Percentiles rank a stretch among this genome's conserved stretches.
phyloP scores from a whole-genome alignment of 2,329 filamentous ascomycete species.

The Fusarium odoratissimum region DNA sequence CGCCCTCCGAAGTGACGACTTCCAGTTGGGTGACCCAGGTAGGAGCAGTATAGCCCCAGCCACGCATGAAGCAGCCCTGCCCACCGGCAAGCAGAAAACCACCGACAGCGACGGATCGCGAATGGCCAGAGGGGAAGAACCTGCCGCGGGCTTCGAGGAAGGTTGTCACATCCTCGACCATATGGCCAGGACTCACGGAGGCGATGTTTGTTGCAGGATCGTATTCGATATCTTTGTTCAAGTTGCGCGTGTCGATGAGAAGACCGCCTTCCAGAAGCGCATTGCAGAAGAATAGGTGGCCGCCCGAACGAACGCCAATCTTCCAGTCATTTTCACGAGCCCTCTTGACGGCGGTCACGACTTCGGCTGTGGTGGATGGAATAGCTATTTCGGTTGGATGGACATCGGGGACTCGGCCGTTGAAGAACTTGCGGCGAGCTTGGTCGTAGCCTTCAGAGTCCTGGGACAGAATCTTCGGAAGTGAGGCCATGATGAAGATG shows the following conservation, averaged over 20 bases:
- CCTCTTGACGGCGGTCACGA: neutral
- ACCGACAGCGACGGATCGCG: neutral
- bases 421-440: neutral
- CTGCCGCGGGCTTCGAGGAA: neutral
- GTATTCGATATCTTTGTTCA: neutral
- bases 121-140: neutral
- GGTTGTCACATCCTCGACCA: neutral
- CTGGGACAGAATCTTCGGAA: neutral
- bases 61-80: neutral
- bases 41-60: neutral
- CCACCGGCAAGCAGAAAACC: neutral
- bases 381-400: neutral
- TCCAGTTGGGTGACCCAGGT: neutral
- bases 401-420: neutral
- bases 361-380: neutral
- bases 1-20: neutral
- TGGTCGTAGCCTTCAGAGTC: neutral
- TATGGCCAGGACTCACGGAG: neutral
- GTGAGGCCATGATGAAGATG: neutral
- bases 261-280: neutral
- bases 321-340: neutral
- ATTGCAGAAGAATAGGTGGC: neutral
- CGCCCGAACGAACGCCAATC: neutral
- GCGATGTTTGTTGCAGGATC: neutral
- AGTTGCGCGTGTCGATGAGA: neutral